Conservation (phyloP, 441 rosid species). For the Gossypium gossypioides region DNA sequence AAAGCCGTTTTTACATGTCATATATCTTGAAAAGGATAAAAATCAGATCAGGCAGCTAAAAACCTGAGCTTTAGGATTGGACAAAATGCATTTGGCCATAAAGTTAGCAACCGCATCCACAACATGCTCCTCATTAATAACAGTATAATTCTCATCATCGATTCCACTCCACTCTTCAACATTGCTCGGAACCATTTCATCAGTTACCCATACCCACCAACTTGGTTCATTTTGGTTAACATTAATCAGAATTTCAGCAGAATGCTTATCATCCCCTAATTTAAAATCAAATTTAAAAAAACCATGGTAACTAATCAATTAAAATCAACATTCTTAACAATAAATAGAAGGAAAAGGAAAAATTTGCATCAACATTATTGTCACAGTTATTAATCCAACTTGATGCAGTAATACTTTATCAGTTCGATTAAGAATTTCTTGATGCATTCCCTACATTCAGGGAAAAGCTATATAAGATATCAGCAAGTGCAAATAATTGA, state of each 20-base stretch:
- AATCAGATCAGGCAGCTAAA: background rate
- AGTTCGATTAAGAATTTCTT: background rate
- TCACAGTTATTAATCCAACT: background rate
- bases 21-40: background rate
- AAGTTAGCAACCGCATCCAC: slow-evolving; percentile 83
- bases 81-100: slow-evolving; percentile 74
- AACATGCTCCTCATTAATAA: slow-evolving; percentile 70
- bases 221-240: slow-evolving; percentile 67
- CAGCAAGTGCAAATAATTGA: background rate
- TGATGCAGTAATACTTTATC: background rate
- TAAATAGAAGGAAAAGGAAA: background rate
- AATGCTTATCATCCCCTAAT: slow-evolving; percentile 52
- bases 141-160: slow-evolving; percentile 64
- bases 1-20: background rate
- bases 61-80: slow-evolving; percentile 72
- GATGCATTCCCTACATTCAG: background rate
- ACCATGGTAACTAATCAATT: background rate
- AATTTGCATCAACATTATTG: background rate
- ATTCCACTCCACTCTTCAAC: slow-evolving; percentile 71
- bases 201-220: slow-evolving; percentile 95
- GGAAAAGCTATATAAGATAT: background rate
- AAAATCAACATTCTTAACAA: background rate
- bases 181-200: slow-evolving; percentile 69
- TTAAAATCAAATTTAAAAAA: background rate
- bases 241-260: slow-evolving; percentile 60